These are phyloP conservation scores for Candida silvicultrix DNA, from an alignment of 805 yeast species.

Conservation along the genomic window DNA sequence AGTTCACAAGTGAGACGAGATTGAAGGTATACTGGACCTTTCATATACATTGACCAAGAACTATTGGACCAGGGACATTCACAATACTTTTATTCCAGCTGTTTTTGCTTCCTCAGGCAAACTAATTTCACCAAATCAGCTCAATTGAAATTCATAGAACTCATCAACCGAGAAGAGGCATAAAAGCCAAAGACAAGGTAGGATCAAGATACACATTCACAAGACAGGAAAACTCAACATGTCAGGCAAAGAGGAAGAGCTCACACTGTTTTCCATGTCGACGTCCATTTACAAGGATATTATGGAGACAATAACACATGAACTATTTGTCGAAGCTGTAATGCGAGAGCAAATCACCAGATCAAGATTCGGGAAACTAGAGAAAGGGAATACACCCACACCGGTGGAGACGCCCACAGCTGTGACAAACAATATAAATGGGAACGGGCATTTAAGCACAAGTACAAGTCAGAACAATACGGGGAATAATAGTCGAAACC, in stretches of 20 bases:
- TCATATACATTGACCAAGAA: too few species aligned
- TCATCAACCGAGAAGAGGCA: neutral
- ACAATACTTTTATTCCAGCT: too few species aligned
- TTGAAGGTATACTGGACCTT: too few species aligned
- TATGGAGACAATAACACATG: constrained; percentile 28
- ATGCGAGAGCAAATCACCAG: constrained; percentile 25
- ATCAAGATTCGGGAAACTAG: constrained; percentile 23
- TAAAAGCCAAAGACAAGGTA: neutral
- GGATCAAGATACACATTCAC: neutral
- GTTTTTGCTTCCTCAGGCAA: too few species aligned
- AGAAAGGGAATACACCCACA: neutral
- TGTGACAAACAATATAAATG: neutral
- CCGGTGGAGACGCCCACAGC: neutral
- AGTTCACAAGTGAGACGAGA: too few species aligned
- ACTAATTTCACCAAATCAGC: neutral
- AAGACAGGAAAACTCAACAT: neutral
- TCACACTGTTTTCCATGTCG: constrained; percentile 18
- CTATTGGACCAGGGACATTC: too few species aligned
- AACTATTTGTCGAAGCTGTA: constrained; percentile 23
- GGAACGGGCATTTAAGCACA: neutral
- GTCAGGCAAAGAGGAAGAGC: constrained; percentile 1
- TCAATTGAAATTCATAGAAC: neutral
- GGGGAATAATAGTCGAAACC: constrained; percentile 5
- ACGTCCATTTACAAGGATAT: constrained; percentile 25
- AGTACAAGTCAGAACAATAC: neutral